These are phyloP conservation scores for Petunia hybrid DNA, from an alignment of 305 asterid species.

Conservation along the genomic window DNA sequence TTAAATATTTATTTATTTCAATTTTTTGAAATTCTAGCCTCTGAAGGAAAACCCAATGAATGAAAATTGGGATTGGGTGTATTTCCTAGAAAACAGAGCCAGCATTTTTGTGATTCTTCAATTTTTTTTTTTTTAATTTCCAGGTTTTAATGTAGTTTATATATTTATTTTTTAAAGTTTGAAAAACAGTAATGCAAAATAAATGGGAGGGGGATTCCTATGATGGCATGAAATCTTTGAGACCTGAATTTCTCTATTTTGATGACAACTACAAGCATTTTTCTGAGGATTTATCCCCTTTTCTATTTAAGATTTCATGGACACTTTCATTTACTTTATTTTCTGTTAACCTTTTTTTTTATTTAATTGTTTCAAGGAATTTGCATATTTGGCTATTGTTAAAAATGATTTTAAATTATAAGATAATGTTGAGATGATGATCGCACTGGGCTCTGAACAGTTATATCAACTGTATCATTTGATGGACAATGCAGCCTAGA, in stretches of 20 bases:
- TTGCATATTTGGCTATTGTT: not conserved
- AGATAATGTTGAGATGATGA: slow-evolving; percentile 60
- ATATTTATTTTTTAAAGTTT: not conserved
- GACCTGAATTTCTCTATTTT: slow-evolving; percentile 78
- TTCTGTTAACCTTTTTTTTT: not conserved
- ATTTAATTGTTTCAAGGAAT: not conserved
- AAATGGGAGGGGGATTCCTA: slow-evolving; percentile 34
- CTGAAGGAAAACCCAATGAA: no score
- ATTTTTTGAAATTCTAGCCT: no score
- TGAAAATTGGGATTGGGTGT: no score
- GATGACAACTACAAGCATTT: slow-evolving; percentile 72
- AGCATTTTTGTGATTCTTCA: no score
- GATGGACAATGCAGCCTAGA: slow-evolving; percentile 92
- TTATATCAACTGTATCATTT: slow-evolving; percentile 41
- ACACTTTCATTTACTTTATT: not conserved
- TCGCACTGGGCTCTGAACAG: slow-evolving; percentile 99
- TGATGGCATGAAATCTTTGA: slow-evolving; percentile 69
- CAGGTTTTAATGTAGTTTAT: not conserved
- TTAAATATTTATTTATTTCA: not conserved
- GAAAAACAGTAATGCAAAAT: not conserved
- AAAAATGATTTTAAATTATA: not conserved
- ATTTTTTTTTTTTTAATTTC: not conserved
- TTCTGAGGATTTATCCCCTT: slow-evolving; percentile 58
- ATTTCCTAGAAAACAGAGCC: no score
- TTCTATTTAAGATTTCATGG: not conserved